phyloP scores from a whole-genome alignment of 2,329 filamentous ascomycete genomes.

The Raffaelea ambrosiae region DNA sequence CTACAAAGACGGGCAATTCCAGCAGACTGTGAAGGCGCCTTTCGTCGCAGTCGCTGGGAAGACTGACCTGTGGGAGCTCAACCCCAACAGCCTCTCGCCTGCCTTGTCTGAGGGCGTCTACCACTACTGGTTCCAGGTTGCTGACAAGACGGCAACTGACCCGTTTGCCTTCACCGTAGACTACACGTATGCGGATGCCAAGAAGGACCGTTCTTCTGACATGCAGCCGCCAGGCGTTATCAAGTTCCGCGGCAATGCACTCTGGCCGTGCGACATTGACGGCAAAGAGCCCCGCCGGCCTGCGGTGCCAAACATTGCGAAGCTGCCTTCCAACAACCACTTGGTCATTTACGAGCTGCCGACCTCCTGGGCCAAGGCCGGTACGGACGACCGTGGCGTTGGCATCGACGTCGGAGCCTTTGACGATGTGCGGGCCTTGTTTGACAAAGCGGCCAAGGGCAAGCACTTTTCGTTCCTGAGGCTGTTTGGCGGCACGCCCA shows the following conservation, averaged over 20 bases:
- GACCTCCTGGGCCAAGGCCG: constrained; percentile 14
- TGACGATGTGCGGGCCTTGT: constrained; percentile 15
- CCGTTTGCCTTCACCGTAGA: constrained; percentile 17
- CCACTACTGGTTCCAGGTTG: constrained; percentile 16
- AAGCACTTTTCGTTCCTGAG: constrained; percentile 8
- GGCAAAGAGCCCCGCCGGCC: constrained; percentile 9
- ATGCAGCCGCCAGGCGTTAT: constrained; percentile 15
- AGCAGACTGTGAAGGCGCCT: constrained; percentile 14
- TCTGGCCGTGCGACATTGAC: constrained; percentile 14
- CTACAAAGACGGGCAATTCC: constrained; percentile 6
- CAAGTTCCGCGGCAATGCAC: constrained; percentile 11
- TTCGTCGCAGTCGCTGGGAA: constrained; percentile 32
- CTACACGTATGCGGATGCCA: constrained; percentile 9
- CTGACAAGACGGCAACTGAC: constrained; percentile 13
- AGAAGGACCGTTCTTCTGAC: constrained; percentile 4
- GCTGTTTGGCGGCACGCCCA: constrained; percentile 6
- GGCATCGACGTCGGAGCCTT: constrained; percentile 16
- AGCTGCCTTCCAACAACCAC: constrained; percentile 15
- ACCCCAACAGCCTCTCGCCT: constrained; percentile 14
- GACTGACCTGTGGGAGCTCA: constrained; percentile 32
- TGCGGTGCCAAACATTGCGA: not conserved
- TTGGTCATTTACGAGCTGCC: constrained; percentile 18
- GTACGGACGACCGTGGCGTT: constrained; percentile 5
- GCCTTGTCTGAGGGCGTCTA: constrained; percentile 10
- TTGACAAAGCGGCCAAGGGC: constrained; percentile 7